Percentiles rank a stretch among this genome's conserved stretches.
Conservation (phyloP, 2,329 filamentous ascomycete genomes). For the Claviceps sp. region DNA sequence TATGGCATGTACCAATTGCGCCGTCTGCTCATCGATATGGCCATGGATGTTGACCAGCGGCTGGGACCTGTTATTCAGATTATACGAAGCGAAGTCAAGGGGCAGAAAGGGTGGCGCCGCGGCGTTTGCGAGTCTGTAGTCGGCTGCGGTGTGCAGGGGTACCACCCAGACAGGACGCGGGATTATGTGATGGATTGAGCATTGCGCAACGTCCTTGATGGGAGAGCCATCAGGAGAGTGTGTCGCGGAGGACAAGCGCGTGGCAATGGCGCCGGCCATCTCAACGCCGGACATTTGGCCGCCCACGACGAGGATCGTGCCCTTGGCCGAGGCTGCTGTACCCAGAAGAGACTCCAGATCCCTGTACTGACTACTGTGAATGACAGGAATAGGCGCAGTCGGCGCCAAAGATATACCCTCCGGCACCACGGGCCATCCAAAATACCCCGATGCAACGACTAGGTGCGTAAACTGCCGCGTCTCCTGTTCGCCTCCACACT, state of each 20-base stretch:
- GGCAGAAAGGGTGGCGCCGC: conserved; percentile 53
- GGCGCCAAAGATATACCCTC: conserved; percentile 23
- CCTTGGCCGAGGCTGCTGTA: conserved; percentile 22
- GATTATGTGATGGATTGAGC: conserved; percentile 53
- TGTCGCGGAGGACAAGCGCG: conserved; percentile 51
- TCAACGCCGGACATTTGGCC: conserved; percentile 77
- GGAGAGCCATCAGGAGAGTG: conserved; percentile 34
- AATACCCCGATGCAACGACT: conserved; percentile 64
- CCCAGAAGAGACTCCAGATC: conserved; percentile 36
- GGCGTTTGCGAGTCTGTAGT: conserved; percentile 24
- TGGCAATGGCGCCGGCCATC: conserved; percentile 57
- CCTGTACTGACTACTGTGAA: conserved; percentile 58
- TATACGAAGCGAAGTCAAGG: conserved; percentile 59
- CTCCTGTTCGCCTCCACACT: conserved; percentile 22
- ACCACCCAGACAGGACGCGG: conserved; percentile 62
- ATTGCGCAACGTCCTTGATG: conserved; percentile 31
- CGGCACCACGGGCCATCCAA: conserved; percentile 46
- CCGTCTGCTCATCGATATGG: conserved; percentile 45
- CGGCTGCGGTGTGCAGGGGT: conserved; percentile 42
- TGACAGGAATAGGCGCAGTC: conserved; percentile 28
- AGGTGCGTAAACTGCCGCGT: conserved; percentile 54
- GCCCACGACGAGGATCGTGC: conserved; percentile 61
- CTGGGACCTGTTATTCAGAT: conserved; percentile 46
- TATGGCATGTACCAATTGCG: conserved; percentile 38
- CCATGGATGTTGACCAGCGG: conserved; percentile 52